These are phyloP conservation scores for Bertia moriformis DNA, from an alignment of 2,329 filamentous ascomycete species.

Conservation along the genomic window DNA sequence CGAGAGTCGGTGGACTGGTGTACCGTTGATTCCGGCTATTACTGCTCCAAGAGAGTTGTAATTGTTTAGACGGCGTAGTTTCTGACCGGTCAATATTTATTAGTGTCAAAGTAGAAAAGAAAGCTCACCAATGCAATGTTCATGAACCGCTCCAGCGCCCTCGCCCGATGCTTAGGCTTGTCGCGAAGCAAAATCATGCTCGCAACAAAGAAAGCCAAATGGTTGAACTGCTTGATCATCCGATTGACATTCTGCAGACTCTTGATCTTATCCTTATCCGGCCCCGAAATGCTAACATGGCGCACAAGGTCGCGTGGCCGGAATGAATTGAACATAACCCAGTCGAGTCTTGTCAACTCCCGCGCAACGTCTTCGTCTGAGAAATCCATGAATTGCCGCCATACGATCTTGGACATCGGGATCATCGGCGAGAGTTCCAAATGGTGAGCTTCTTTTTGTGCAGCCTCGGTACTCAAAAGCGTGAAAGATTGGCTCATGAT, in stretches of 20 bases:
- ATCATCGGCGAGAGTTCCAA: background rate
- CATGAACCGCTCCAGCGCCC: constrained; percentile 63
- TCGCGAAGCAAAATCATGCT: constrained; percentile 52
- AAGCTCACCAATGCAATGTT: constrained; percentile 33
- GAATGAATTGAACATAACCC: constrained; percentile 62
- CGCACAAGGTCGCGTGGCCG: constrained; percentile 58
- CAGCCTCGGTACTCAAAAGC: constrained; percentile 9
- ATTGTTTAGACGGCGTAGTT: constrained; percentile 58
- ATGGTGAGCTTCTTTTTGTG: background rate
- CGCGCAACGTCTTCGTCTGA: constrained; percentile 51
- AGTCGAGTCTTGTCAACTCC: constrained; percentile 60
- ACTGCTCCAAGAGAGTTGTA: constrained; percentile 61
- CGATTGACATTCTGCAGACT: constrained; percentile 52
- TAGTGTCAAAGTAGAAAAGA: no score
- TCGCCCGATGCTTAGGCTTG: constrained; percentile 58
- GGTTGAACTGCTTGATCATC: constrained; percentile 57
- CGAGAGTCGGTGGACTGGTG: constrained; percentile 46
- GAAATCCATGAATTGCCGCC: constrained; percentile 52
- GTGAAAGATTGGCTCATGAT: constrained; percentile 22
- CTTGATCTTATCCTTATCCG: constrained; percentile 38
- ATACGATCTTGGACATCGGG: constrained; percentile 46
- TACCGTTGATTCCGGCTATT: constrained; percentile 55
- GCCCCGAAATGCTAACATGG: constrained; percentile 44
- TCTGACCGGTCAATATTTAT: no score
- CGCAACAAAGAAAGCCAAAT: constrained; percentile 41